These are phyloP conservation scores for Phoma sp. DNA, from an alignment of 2,329 filamentous ascomycete species.

Conservation along the genomic window DNA sequence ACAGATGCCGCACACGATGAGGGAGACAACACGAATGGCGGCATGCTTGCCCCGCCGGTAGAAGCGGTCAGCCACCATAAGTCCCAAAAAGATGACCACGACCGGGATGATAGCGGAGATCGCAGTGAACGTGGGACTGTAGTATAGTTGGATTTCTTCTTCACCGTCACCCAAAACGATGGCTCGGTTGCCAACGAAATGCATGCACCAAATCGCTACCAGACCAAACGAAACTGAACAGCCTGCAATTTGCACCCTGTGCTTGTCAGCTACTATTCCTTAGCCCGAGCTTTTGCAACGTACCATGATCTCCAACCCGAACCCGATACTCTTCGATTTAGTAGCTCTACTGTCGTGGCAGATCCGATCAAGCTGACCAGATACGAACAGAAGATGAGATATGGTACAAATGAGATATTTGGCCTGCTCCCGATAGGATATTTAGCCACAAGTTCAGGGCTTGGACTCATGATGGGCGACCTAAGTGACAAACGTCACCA, in stretches of 20 bases:
- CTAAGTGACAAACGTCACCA: not conserved
- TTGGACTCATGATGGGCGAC: slow-evolving; percentile 15
- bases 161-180: slow-evolving; percentile 72
- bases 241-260: slow-evolving; percentile 52
- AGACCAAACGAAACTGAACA: slow-evolving; percentile 56
- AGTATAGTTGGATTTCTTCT: slow-evolving; percentile 71
- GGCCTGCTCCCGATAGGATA: slow-evolving; percentile 47
- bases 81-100: slow-evolving; percentile 75
- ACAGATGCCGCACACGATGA: slow-evolving; percentile 68
- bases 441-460: slow-evolving; percentile 24
- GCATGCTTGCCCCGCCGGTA: slow-evolving; percentile 38
- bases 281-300: slow-evolving; percentile 37
- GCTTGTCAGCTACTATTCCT: slow-evolving; percentile 6
- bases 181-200: slow-evolving; percentile 83
- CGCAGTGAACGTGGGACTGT: slow-evolving; percentile 74
- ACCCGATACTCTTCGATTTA: slow-evolving; percentile 76
- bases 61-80: slow-evolving; percentile 67
- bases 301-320: slow-evolving; percentile 43
- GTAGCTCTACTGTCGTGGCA: slow-evolving; percentile 79
- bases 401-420: slow-evolving; percentile 50
- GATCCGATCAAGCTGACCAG: slow-evolving; percentile 78
- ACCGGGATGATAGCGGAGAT: slow-evolving; percentile 84
- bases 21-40: slow-evolving; percentile 37
- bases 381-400: slow-evolving; percentile 63
- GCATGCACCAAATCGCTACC: slow-evolving; percentile 66